Base-by-base conservation (phyloP, 441 rosid species). In the Arabidopsis hybrid region DNA sequence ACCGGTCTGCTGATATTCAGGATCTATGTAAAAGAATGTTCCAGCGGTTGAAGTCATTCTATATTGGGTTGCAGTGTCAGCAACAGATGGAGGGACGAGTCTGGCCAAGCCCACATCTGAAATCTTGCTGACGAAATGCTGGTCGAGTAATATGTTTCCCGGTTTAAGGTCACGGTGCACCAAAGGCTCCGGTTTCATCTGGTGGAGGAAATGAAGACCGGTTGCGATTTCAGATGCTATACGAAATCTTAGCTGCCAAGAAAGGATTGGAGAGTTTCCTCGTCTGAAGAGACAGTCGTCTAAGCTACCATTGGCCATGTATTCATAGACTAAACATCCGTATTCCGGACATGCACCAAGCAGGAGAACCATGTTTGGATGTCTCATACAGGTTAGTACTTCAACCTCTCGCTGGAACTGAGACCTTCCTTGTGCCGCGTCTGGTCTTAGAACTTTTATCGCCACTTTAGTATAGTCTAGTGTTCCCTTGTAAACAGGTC, bases 121-220 rank as follows among this genome's bases (percentile, higher is more conserved):
- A 8, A 93, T 94, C 86, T 94, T 94, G 86, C 98, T 89, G 39
- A 87, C 92, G 12, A 71, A 92, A 79, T 92, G 84, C n/a, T 84
- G 84, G 65, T 92, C 95, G 2, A 94, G 91, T 73, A 94, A 80
- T 71, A 92, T 94, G 77, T 94, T 94, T 32, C 86, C 97, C 0
- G 97, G 98, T 76, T 93, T 93, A 7, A 91, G 83, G 77, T 93
- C 96, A 14, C 97, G 90, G 74, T 90, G 97, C 65, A 94, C 98
- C 6, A 94, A 74, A 26, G 98, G 95, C 75, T 94, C 97, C 12
- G 99, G 99, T 80, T 88, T 92, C 75, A 87, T 79, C 71, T 92
- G 98, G 85, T 94, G 98, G 17, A 94, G 88, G 80, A 94, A 90
- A 51, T 85, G 93, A 74, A 94, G 95, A 34, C 89, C 94, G 2